A percentile compares a stretch with the other conserved stretches of the same genome.
These are phyloP conservation scores for Vitis hybrid DNA, from an alignment of 177 flowering plant genomes.

Conservation along the genomic window DNA sequence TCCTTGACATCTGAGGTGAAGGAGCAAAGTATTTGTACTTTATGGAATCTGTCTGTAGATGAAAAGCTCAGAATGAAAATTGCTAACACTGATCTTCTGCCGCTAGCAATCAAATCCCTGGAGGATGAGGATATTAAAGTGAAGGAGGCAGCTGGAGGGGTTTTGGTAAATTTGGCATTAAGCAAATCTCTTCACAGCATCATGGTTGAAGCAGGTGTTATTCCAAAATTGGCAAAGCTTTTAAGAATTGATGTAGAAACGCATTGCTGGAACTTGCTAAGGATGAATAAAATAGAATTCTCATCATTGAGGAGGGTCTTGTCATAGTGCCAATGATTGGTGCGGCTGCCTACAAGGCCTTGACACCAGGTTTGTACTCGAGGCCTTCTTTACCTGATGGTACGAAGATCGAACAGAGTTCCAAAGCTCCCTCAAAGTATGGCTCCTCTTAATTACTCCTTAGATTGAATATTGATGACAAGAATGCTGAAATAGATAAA, in stretches of 20 bases:
- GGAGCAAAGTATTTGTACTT: slow-evolving; percentile 72
- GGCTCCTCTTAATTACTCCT: slow-evolving; percentile 83
- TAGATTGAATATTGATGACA: slow-evolving; percentile 59
- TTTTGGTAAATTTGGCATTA: slow-evolving; percentile 75
- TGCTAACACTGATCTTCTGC: slow-evolving; percentile 52
- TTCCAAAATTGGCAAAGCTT: slow-evolving; percentile 73
- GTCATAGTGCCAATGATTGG: slow-evolving; percentile 80
- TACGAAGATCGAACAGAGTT: slow-evolving; percentile 51
- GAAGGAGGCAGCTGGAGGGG: slow-evolving; percentile 82
- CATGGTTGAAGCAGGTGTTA: slow-evolving; percentile 83
- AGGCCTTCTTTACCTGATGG: slow-evolving; percentile 95
- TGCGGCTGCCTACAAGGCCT: slow-evolving; percentile 68
- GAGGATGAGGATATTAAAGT: slow-evolving; percentile 68
- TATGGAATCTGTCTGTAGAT: slow-evolving; percentile 90
- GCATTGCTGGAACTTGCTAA: slow-evolving; percentile 70
- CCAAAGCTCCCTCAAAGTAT: slow-evolving; percentile 57
- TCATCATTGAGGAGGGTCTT: slow-evolving; percentile 82
- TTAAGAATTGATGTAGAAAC: slow-evolving; percentile 43
- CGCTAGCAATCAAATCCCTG: slow-evolving; percentile 54
- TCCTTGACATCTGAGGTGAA: slow-evolving; percentile 63
- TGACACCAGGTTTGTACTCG: slow-evolving; percentile 54
- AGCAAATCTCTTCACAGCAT: slow-evolving; percentile 51
- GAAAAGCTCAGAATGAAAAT: slow-evolving; percentile 61
- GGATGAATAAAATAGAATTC: slow-evolving; percentile 71
- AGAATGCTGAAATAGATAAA: slow-evolving; percentile 53